A percentile compares a stretch with the other conserved stretches of the same genome.
Evolutionary conservation across 1,284 basidiomycete species (phyloP).

Genomic region (Mycosarcoma maydis): DNA sequence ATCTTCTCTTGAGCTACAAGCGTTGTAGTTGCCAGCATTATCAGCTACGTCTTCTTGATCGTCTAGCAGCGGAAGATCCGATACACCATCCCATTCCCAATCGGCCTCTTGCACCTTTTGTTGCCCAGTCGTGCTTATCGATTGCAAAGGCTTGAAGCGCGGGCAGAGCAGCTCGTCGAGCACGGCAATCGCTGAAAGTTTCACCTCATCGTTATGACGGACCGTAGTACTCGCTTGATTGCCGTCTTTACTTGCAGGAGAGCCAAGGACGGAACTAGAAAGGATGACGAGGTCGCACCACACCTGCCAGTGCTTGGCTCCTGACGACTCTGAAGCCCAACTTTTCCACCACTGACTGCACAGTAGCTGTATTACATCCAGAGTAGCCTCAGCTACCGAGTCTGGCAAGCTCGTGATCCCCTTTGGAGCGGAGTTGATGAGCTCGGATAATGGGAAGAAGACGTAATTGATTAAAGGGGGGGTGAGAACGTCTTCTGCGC

Average conservation of each 20-base stretch:
- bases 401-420: conserved; percentile 49
- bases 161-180: conserved; percentile 44
- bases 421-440: conserved; percentile 34
- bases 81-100: conserved; percentile 66
- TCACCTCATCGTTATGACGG: conserved; percentile 35
- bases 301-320: conserved; percentile 36
- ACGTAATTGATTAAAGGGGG: conserved; percentile 57
- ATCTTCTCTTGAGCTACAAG: not conserved
- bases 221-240: not conserved
- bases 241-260: conserved; percentile 1
- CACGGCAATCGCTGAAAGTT: conserved; percentile 35
- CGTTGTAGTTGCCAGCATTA: not conserved
- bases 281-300: conserved; percentile 65
- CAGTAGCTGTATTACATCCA: conserved; percentile 41
- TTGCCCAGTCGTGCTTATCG: not conserved
- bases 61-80: conserved; percentile 56
- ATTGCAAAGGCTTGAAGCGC: conserved; percentile 3
- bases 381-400: conserved; percentile 27
- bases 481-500: conserved; percentile 9
- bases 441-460: conserved; percentile 62
- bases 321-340: conserved; percentile 21
- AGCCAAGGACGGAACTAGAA: conserved; percentile 29
- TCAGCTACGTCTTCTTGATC: conserved; percentile 3
- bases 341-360: conserved; percentile 57
- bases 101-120: conserved; percentile 4